Conservation (phyloP, 2,329 filamentous ascomycete genomes). For the Apiospora kogelbergensis region DNA sequence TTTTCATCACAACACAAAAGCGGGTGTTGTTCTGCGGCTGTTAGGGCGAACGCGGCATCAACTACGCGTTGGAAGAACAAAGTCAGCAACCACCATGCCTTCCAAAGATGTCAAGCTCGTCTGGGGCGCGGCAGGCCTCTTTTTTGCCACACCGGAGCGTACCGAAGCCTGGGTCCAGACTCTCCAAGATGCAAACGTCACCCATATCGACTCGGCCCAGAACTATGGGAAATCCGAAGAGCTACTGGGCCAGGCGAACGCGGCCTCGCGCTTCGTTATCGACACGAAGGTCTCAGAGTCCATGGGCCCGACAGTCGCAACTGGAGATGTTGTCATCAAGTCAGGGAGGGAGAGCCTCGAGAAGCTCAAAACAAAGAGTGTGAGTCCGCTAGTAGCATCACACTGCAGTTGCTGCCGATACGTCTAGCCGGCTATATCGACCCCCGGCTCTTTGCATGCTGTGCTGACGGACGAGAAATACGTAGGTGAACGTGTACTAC, state of each 20-base stretch:
- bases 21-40: background rate
- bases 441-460: conserved; percentile 6
- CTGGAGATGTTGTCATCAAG: conserved; percentile 16
- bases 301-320: conserved; percentile 10
- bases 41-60: background rate
- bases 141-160: background rate
- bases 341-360: conserved; percentile 20
- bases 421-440: background rate
- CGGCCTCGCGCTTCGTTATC: conserved; percentile 22
- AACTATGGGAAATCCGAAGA: conserved; percentile 24
- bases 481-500: conserved; percentile 35
- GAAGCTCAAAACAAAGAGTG: conserved; percentile 18
- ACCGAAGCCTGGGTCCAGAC: background rate
- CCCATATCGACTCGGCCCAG: conserved; percentile 22
- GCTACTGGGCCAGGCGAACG: conserved; percentile 18
- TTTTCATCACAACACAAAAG: background rate
- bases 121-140: background rate
- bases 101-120: background rate
- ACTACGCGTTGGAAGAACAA: background rate
- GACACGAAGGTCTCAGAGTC: conserved; percentile 24
- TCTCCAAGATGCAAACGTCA: conserved; percentile 13
- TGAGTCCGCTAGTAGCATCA: conserved; percentile 8
- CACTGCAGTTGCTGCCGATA: too few relatives aligned
- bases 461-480: conserved; percentile 11
- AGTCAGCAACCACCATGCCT: background rate